Evolutionary conservation across 352 stramenopile species (phyloP), one percentile per base, ranked within the genome.

Genomic region (Globisporangium paroecandrum): DNA sequence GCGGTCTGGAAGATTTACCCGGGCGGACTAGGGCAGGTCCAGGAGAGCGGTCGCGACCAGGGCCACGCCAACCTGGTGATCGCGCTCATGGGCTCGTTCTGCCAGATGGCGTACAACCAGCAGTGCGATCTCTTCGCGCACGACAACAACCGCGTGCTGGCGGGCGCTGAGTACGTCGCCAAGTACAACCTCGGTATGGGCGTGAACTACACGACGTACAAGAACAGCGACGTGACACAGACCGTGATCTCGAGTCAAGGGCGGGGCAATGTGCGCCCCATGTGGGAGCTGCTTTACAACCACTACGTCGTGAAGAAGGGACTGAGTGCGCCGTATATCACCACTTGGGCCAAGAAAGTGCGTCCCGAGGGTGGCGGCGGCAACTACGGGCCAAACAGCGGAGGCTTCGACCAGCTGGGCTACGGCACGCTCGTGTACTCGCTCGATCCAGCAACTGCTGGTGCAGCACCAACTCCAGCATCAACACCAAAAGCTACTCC

Each of bases 361-460:
- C 58, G 62, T 7, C 67, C 67, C 0, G 67, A 72, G 41, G 67
- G 67, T 2, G 67, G 67, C 18, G 67, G 67, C 18, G 67, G 67
- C 43, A 69, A 72, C 67, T 72, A 66, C n/a, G 67, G 67, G 4
- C 62, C 67, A 1, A 72, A 69, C 67, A 69, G 67, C 20, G 67
- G 67, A 6, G 67, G 67, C 20, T 69, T 53, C 47, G 67, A 72
- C 34, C 67, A 72, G 62, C 62, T 72, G 29, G 67, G 62, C 29
- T 72, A 69, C 49, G 62, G 67, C 25, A 69, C 67, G n/a, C 61
- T 72, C 62, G 53, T 63, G 13, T 72, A 63, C 67, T 66, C 54
- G 8, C 38, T 67, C 36, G 59, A 64, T 4, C 12, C 20, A n/a
- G 34, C 38, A 8, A 25, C 24, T 22, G 4, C 8, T 62, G 34